Evolutionary conservation across 345 rosid genomes (phyloP), one percentile per base, ranked within the genome.

Genomic region (Pistacia integerrima): DNA sequence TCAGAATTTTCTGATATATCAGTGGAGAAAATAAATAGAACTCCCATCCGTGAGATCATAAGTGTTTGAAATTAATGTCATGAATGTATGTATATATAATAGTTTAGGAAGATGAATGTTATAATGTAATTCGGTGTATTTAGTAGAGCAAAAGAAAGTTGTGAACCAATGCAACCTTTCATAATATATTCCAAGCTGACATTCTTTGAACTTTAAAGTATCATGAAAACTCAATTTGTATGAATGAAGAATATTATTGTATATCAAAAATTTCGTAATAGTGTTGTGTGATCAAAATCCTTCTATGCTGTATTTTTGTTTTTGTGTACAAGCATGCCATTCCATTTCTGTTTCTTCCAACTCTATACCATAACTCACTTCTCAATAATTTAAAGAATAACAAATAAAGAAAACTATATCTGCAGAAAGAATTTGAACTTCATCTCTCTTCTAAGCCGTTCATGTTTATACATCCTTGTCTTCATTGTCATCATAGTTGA

Each of bases 1-100:
- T 88, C 88, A 1, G 92, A 91, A 62, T 90, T 80, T 67, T 79
- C 88, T 44, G 85, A 86, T 60, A 44, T 70, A 20, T 46, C 83
- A 38, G 58, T 51, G 2, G 46, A 74, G 13, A 74, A 77, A 25
- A 20, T 67, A 11, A 82, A 74, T 22, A 83, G 74, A 76, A 79
- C 69, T 44, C 61, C 84, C 3, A 20, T 74, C n/a, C 82, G 78
- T 7, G 84, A 80, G 78, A 57, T 89, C 77, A 79, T 88, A 70
- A 75, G 64, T 71, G 85, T 86, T 67, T 89, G 68, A 85, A 33
- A 3, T 44, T 67, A 44, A 51, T 9, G 54, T 51, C 35, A 5
- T 20, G 5, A 17, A 20, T 36, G 5, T 1, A 20, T 36, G 5
- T 1, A 41, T 68, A 8, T 65, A 20, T 49, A 25, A 41, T 13